Evolutionary conservation across 768 basidiomycete genomes (phyloP).

Genomic region (Hydnum rufescens): DNA sequence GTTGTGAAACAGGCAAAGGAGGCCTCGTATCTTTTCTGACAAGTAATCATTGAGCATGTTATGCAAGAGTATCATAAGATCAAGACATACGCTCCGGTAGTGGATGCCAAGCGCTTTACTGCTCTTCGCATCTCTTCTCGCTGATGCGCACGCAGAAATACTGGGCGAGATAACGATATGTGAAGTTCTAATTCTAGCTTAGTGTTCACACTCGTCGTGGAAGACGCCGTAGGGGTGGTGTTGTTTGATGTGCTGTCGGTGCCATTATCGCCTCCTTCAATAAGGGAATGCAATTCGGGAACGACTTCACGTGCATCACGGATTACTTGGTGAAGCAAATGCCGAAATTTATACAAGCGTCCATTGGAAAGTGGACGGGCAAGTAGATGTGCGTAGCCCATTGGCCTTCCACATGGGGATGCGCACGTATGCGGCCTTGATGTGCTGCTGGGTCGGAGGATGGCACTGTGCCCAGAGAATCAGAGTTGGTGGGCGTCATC

Average conservation of each 20-base stretch:
- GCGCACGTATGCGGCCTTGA: constrained; percentile 59
- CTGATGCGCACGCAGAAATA: constrained; percentile 64
- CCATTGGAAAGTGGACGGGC: constrained; percentile 21
- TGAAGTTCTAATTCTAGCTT: constrained; percentile 35
- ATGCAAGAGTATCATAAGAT: too few relatives aligned
- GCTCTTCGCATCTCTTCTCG: constrained; percentile 47
- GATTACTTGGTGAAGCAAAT: not conserved
- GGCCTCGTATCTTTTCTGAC: constrained; percentile 35
- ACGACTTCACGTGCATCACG: constrained; percentile 14
- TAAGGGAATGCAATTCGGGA: constrained; percentile 29
- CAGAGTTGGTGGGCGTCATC: too few relatives aligned
- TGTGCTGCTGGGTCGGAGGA: constrained; percentile 59
- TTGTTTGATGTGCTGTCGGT: too few relatives aligned
- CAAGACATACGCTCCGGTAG: constrained; percentile 26
- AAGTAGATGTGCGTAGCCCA: constrained; percentile 66
- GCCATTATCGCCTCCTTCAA: constrained; percentile 8
- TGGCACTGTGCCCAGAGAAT: too few relatives aligned
- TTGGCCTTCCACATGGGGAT: constrained; percentile 74
- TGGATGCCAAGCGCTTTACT: constrained; percentile 32
- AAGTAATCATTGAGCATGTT: not conserved
- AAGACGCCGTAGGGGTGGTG: too few relatives aligned
- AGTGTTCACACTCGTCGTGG: not conserved
- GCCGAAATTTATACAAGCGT: not conserved
- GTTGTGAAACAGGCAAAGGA: constrained; percentile 58
- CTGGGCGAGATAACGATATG: constrained; percentile 67